Conservation (phyloP, 805 yeast genomes). For the Phaffomyces opuntiae region DNA sequence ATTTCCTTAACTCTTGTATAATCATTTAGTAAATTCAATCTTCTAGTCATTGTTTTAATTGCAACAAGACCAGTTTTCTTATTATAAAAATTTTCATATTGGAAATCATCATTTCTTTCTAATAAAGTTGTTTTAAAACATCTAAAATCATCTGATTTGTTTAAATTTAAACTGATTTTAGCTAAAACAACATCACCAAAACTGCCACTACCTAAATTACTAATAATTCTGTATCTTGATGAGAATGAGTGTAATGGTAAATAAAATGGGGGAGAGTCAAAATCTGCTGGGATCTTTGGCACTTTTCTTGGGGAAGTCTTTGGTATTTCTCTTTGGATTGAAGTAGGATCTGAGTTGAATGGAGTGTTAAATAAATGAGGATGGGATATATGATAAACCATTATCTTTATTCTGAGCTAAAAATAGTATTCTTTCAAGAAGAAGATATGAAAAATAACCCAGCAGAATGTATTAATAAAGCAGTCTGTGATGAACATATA, state of each 20-base stretch:
- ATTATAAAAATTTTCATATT: conserved; percentile 26
- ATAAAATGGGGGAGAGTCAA: conserved; percentile 31
- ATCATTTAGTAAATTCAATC: conserved; percentile 44
- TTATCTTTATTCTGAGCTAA: background rate
- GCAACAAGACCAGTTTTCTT: conserved; percentile 52
- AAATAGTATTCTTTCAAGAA: conserved; percentile 6
- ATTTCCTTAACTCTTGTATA: conserved; percentile 59
- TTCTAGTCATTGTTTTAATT: conserved; percentile 67
- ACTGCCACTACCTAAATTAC: conserved; percentile 63
- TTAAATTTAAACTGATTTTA: conserved; percentile 30
- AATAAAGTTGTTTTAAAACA: conserved; percentile 37
- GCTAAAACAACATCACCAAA: conserved; percentile 70
- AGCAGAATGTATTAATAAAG: conserved; percentile 6
- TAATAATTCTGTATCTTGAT: conserved; percentile 41
- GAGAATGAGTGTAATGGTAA: conserved; percentile 38
- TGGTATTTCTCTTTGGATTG: background rate
- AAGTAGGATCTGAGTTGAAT: background rate
- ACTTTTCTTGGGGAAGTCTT: conserved; percentile 1
- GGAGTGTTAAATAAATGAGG: background rate
- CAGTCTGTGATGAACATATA: conserved; percentile 4
- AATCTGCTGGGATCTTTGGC: conserved; percentile 28
- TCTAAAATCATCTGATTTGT: conserved; percentile 12
- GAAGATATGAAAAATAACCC: conserved; percentile 8
- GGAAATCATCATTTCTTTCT: conserved; percentile 26
- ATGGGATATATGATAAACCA: background rate